These are phyloP conservation scores for Chalaropsis thielavioides DNA, from an alignment of 2,329 filamentous ascomycete genomes.

Conservation along the genomic window DNA sequence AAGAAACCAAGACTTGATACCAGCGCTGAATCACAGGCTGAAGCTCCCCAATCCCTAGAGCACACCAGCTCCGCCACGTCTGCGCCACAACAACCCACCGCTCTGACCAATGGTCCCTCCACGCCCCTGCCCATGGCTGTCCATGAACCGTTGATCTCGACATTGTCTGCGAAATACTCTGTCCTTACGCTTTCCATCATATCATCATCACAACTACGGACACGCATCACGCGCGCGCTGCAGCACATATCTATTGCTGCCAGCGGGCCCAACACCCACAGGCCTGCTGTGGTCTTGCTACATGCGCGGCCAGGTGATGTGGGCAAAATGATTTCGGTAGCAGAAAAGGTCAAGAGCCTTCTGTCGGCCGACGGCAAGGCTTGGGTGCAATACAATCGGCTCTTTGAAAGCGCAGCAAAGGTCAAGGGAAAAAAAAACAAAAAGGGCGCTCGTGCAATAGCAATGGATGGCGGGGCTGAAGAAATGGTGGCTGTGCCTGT, in stretches of 20 bases:
- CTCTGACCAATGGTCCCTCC: constrained; percentile 2
- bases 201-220: constrained; percentile 45
- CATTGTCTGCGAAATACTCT: constrained; percentile 26
- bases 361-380: constrained; percentile 32
- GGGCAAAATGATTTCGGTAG: constrained; percentile 53
- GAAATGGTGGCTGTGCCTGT: neutral
- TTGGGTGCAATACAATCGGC: constrained; percentile 44
- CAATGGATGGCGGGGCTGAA: neutral
- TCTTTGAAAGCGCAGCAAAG: constrained; percentile 34
- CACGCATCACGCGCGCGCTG: constrained; percentile 34
- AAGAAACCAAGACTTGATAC: constrained; percentile 9
- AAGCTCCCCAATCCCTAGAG: neutral
- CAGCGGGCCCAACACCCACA: constrained; percentile 19
- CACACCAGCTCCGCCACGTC: neutral
- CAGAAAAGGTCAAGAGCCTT: constrained; percentile 49
- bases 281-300: constrained; percentile 30
- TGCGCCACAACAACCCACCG: constrained; percentile 3
- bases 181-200: constrained; percentile 41
- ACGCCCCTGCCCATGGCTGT: constrained; percentile 1
- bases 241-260: constrained; percentile 28
- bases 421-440: neutral
- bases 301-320: constrained; percentile 38
- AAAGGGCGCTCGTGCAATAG: neutral
- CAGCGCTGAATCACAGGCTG: neutral
- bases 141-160: constrained; percentile 4